Evolutionary conservation across 331 rosid species (phyloP).

Genomic region (Rhamnella rubrinervis): DNA sequence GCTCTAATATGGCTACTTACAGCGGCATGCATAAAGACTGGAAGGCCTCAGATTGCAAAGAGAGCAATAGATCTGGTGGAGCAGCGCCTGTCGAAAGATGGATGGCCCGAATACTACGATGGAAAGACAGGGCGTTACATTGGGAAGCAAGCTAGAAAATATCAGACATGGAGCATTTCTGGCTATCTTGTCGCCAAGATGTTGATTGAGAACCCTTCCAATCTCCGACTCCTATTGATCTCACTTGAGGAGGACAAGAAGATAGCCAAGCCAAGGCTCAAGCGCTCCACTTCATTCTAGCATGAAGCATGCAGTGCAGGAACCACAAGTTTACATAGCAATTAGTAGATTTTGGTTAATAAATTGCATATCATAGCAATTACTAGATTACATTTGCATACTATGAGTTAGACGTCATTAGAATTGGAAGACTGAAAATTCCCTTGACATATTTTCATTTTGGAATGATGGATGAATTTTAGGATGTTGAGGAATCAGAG

Average conservation of each 20-base stretch:
- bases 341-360: too few species aligned
- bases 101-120: constrained; percentile 18
- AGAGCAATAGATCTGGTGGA: constrained; percentile 12
- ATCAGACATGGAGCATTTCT: constrained; percentile 15
- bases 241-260: constrained; percentile 64
- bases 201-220: constrained; percentile 18
- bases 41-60: constrained; percentile 20
- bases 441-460: too few species aligned
- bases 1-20: constrained; percentile 10
- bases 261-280: too few species aligned
- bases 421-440: too few species aligned
- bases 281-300: too few species aligned
- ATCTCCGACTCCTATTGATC: constrained; percentile 1
- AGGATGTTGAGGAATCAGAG: too few species aligned
- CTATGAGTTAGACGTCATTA: too few species aligned
- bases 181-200: constrained; percentile 19
- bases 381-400: too few species aligned
- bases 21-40: constrained; percentile 20
- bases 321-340: too few species aligned
- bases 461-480: too few species aligned
- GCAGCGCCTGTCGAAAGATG: constrained; percentile 10
- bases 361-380: too few species aligned
- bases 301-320: too few species aligned
- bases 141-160: constrained; percentile 18
- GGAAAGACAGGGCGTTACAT: constrained; percentile 14